A percentile compares a stretch with the other conserved stretches of the same genome.
Conservation (phyloP, 495 filamentous ascomycete species). For the Hyphodiscus hymeniophilus region DNA sequence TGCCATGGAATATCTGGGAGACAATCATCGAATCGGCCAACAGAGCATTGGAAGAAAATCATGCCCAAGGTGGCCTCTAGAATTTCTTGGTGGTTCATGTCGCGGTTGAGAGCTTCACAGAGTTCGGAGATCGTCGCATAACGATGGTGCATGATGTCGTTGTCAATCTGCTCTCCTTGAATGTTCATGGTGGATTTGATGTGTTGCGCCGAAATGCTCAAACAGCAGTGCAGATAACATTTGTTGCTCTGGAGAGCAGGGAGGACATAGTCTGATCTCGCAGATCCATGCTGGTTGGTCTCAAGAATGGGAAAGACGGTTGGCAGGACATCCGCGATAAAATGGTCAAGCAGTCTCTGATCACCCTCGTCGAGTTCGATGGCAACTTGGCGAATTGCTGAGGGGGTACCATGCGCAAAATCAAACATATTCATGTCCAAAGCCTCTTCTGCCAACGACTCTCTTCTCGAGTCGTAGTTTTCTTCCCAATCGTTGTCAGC, state of each 20-base stretch:
- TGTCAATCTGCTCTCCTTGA: slow-evolving; percentile 69
- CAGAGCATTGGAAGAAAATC: slow-evolving; percentile 95
- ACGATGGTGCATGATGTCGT: slow-evolving; percentile 89
- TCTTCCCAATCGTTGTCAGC: slow-evolving; percentile 66
- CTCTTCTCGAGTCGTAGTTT: slow-evolving; percentile 54
- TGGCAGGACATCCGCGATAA: slow-evolving; percentile 78
- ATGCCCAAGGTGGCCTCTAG: slow-evolving; percentile 91
- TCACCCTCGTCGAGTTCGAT: slow-evolving; percentile 89
- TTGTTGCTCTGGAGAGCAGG: slow-evolving; percentile 83
- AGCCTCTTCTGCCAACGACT: slow-evolving; percentile 54
- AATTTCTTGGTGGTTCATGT: slow-evolving; percentile 78
- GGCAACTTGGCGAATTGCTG: slow-evolving; percentile 48
- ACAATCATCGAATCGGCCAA: slow-evolving; percentile 75
- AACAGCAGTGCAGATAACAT: slow-evolving; percentile 88
- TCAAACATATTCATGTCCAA: slow-evolving; percentile 71
- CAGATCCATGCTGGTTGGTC: slow-evolving; percentile 72
- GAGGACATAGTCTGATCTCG: slow-evolving; percentile 71
- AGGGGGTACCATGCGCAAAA: slow-evolving; percentile 51
- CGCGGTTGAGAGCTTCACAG: slow-evolving; percentile 71
- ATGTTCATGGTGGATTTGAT: slow-evolving; percentile 63
- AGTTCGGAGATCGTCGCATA: slow-evolving; percentile 81
- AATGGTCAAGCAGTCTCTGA: slow-evolving; percentile 81
- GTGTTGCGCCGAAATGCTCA: slow-evolving; percentile 93
- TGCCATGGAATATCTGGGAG: slow-evolving; percentile 95
- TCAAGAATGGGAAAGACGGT: slow-evolving; percentile 89